A percentile compares a stretch with the other conserved stretches of the same genome.
Evolutionary conservation across 2,329 filamentous ascomycete species (phyloP).

Genomic region (Didymosphaeria variabile): DNA sequence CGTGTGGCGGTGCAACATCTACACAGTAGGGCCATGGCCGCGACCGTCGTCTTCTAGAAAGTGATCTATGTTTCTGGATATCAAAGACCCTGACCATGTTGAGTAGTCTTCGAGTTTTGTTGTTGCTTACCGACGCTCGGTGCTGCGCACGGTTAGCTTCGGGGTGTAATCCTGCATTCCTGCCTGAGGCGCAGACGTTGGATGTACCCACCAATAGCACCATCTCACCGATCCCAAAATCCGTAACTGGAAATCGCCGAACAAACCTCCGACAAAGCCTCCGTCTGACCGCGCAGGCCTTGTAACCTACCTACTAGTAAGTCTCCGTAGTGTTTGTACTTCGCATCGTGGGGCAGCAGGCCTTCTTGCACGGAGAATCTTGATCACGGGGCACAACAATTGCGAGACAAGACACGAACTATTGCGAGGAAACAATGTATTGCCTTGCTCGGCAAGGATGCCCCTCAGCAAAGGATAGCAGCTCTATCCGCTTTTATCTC

Average conservation of each 20-base stretch:
- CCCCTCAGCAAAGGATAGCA: constrained; percentile 7
- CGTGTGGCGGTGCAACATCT: neutral
- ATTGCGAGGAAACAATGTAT: constrained; percentile 8
- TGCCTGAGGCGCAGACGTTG: constrained; percentile 9
- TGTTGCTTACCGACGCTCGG: neutral
- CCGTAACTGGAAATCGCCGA: constrained; percentile 4
- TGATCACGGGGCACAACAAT: neutral
- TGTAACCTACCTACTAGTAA: neutral
- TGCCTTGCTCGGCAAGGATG: constrained; percentile 11
- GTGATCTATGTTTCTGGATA: neutral
- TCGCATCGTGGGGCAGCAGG: too few species aligned
- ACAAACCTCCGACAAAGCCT: neutral
- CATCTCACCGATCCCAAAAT: neutral
- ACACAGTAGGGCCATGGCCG: neutral
- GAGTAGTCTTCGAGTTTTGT: neutral
- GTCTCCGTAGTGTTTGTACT: neutral
- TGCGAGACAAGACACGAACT: neutral
- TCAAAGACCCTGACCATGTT: neutral
- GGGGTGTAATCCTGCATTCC: neutral
- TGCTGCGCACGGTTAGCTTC: neutral
- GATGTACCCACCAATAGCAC: neutral
- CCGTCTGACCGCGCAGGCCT: neutral
- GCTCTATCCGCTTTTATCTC: constrained; percentile 5
- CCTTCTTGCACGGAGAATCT: neutral
- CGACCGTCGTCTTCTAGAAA: too few species aligned